Evolutionary conservation across 2,329 filamentous ascomycete species (phyloP).

Genomic region (Tolypocladium pustulatum): DNA sequence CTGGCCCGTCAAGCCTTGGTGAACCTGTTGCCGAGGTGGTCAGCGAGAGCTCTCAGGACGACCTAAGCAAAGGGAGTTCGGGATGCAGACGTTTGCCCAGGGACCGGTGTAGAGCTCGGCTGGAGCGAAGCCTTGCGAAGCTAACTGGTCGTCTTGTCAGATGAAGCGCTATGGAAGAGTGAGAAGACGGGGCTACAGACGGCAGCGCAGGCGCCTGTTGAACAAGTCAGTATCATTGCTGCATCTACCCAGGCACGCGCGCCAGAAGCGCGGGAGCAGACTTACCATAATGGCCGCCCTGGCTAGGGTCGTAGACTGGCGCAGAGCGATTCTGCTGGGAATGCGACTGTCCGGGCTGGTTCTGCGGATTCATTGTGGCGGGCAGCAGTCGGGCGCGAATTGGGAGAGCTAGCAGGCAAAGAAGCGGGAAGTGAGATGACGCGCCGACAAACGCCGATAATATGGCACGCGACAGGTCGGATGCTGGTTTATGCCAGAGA

Average conservation of each 20-base stretch:
- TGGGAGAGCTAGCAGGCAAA: constrained; percentile 2
- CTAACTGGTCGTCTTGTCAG: constrained; percentile 50
- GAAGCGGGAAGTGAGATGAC: not conserved
- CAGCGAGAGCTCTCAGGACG: not conserved
- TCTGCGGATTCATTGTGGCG: constrained; percentile 26
- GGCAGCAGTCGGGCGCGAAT: constrained; percentile 1
- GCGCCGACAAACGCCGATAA: not conserved
- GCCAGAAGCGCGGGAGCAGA: constrained; percentile 1
- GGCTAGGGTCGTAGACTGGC: constrained; percentile 61
- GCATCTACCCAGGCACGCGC: not conserved
- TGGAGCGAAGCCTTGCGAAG: constrained; percentile 79
- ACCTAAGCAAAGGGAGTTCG: not conserved
- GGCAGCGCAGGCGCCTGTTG: constrained; percentile 35
- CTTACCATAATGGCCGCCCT: constrained; percentile 71
- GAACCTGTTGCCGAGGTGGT: constrained; percentile 52
- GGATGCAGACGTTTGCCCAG: constrained; percentile 74
- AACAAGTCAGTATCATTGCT: constrained; percentile 7
- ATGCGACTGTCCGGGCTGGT: constrained; percentile 40
- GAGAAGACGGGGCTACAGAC: constrained; percentile 17
- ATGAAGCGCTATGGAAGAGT: not conserved
- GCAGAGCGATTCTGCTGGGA: constrained; percentile 47
- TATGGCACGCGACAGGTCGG: not conserved
- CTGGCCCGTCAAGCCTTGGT: constrained; percentile 83
- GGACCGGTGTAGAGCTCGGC: constrained; percentile 87
- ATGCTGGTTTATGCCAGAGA: not conserved